Base-by-base conservation (phyloP, 345 rosid species). In the Salix caprea region DNA sequence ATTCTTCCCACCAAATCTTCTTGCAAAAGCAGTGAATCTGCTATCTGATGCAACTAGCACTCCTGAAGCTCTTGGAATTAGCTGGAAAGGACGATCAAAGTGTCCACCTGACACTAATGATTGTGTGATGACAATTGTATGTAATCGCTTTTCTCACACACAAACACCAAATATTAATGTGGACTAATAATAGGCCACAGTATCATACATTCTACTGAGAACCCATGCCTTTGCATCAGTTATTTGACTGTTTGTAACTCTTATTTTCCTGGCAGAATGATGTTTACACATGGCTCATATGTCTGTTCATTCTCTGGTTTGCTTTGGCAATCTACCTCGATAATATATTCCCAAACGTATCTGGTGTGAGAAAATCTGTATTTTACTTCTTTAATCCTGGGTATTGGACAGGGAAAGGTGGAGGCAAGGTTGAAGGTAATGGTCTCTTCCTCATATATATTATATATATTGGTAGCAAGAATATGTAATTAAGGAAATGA, bases 1-100 rank as follows among this genome's bases (percentile, higher is more conserved):
- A 50, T 62, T 95, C 24, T 95, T 89, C 85, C 96, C 97, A 7
- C 99, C 97, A n/a, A 93, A 91, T 90, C 93, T 90, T 77, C 90
- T 95, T 48, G 94, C 94, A 30, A 61, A 85, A 74, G 89, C 89
- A 68, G 81, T 91, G 72, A 67, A 70, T 11, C 73, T 84, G 67
- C 97, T 93, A 62, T 82, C 92, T 70, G 82, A 58, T 46, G 99
- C 97, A 72, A 92, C 96, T 72, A 58, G 81, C 73, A 88, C 91
- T 72, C 90, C 90, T 26, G 86, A 85, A 84, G 94, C 89, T 85
- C 82, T 82, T 65, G 97, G 97, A 65, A 85, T 95, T 64, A 93
- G 93, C 81, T 93, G 99, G 99, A 92, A 84, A 72, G 76, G 85
- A 65, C 88, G 91, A 72, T 71, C 84, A 76, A 75, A 80, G 37